These are phyloP conservation scores for Tausonia pullulans DNA, from an alignment of 1,284 basidiomycete species.

Conservation along the genomic window DNA sequence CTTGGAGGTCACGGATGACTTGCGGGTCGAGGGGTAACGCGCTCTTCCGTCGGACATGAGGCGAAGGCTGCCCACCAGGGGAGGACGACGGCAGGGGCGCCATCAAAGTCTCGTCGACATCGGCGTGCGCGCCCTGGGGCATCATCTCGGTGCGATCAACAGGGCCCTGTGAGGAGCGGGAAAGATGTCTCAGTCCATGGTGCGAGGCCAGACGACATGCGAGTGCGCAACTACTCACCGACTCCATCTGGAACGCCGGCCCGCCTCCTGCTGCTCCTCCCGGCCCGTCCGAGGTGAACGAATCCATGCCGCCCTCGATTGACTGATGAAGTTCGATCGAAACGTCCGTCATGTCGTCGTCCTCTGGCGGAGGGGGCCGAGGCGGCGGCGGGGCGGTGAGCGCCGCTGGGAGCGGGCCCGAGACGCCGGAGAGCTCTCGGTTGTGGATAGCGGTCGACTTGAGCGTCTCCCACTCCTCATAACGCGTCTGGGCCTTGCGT, in stretches of 20 bases:
- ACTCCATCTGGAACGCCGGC: slow-evolving; percentile 66
- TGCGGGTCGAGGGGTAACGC: slow-evolving; percentile 78
- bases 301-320: slow-evolving; percentile 71
- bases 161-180: neutral
- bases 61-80: slow-evolving; percentile 17
- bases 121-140: neutral
- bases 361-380: slow-evolving; percentile 57
- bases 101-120: neutral
- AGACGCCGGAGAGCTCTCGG: slow-evolving; percentile 47
- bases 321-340: slow-evolving; percentile 56
- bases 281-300: slow-evolving; percentile 58
- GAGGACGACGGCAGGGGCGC: neutral
- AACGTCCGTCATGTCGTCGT: slow-evolving; percentile 70
- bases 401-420: slow-evolving; percentile 54
- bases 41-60: slow-evolving; percentile 72
- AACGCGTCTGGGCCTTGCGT: slow-evolving; percentile 63
- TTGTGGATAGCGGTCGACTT: slow-evolving; percentile 62
- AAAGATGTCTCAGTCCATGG: slow-evolving; percentile 2
- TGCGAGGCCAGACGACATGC: neutral
- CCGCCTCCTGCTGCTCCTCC: slow-evolving; percentile 55
- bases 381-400: slow-evolving; percentile 58
- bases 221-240: slow-evolving; percentile 17
- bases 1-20: slow-evolving; percentile 75
- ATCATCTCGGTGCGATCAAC: slow-evolving; percentile 17
- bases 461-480: slow-evolving; percentile 72